Evolutionary conservation across 176 grass and related monocot species (phyloP).

Genomic region (Phoenix roebelenii): DNA sequence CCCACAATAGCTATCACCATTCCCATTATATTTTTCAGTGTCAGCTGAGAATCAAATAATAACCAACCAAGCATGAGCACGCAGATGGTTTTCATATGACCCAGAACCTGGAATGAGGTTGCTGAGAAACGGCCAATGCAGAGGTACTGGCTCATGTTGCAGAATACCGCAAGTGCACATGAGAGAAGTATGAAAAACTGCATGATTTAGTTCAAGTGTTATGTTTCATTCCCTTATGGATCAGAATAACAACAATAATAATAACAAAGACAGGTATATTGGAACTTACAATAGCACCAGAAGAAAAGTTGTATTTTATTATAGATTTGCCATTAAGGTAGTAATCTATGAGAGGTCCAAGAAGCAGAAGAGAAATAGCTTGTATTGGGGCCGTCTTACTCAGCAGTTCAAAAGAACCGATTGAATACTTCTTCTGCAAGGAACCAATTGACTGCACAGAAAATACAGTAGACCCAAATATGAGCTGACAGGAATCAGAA

Average conservation of each 20-base stretch:
- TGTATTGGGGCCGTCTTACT: constrained; percentile 15
- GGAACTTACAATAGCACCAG: constrained; percentile 4
- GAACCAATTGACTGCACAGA: constrained; percentile 9
- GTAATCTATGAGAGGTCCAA: constrained; percentile 1
- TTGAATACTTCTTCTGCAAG: constrained; percentile 13
- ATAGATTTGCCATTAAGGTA: constrained; percentile 7
- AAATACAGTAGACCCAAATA: neutral
- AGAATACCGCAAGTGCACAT: too few relatives aligned
- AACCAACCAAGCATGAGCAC: constrained; percentile 8
- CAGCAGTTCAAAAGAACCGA: constrained; percentile 19
- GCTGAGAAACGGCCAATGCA: constrained; percentile 7
- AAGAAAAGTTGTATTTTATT: constrained; percentile 7
- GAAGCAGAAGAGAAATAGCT: constrained; percentile 9
- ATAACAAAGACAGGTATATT: neutral
- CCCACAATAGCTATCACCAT: constrained; percentile 2
- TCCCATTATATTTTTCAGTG: constrained; percentile 8
- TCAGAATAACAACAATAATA: too few relatives aligned
- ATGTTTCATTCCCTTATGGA: too few relatives aligned
- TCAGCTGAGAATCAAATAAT: constrained; percentile 10
- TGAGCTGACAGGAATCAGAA: too few relatives aligned
- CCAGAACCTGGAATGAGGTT: constrained; percentile 13
- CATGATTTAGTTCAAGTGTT: too few relatives aligned
- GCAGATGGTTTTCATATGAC: constrained; percentile 7
- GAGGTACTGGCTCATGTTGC: too few relatives aligned
- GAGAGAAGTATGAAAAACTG: too few relatives aligned